Evolutionary conservation across 208 protist species (phyloP), one percentile per base, ranked within the genome.

Genomic region (Trypanosoma boissoni): DNA sequence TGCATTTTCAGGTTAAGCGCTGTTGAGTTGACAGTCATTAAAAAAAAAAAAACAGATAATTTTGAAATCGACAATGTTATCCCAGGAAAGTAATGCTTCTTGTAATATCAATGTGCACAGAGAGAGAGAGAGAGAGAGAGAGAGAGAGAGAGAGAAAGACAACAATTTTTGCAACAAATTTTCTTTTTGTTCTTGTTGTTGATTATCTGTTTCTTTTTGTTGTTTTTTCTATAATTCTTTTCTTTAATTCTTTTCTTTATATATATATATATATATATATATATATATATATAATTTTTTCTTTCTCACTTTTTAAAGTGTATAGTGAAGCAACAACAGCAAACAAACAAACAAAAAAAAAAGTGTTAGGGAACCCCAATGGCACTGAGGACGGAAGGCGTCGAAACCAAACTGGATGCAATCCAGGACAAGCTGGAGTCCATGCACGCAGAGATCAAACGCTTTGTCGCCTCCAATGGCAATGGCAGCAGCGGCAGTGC

Each of bases 361-460:
- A 42, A 42, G 3, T 57, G 51, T 41, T 34, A 18, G 16, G 8
- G 24, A 3, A 50, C 24, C 26, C 37, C 23, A 49, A 31, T 62
- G 53, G 12, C 28, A 20, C 4, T 31, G 2, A 52, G 51, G 4
- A 0, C 20, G 20, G 55, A n/a, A 20, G 50, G 45, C 14, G 72
- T 76, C 20, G 76, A 74, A 45, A 63, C 59, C 32, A 78, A 83
- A 43, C 53, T 87, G 43, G 58, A 75, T 37, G 58, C 43, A 0
- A 68, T 91, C 14, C 65, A 78, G 60, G 34, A 45, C 2, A 86
- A 87, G 64, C 66, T 88, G 45, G 67, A 61, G 2, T 26, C 31
- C 5, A 78, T 88, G 63, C 83, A 85, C 48, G 66, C 67, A 10
- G 86, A 90, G 28, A 60, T 89, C 29, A 60, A 72, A 48, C 64